A percentile compares a stretch with the other conserved stretches of the same genome.
phyloP scores from a whole-genome alignment of 202 grass and related monocot genomes.

The Schoenoplectus triqueter region DNA sequence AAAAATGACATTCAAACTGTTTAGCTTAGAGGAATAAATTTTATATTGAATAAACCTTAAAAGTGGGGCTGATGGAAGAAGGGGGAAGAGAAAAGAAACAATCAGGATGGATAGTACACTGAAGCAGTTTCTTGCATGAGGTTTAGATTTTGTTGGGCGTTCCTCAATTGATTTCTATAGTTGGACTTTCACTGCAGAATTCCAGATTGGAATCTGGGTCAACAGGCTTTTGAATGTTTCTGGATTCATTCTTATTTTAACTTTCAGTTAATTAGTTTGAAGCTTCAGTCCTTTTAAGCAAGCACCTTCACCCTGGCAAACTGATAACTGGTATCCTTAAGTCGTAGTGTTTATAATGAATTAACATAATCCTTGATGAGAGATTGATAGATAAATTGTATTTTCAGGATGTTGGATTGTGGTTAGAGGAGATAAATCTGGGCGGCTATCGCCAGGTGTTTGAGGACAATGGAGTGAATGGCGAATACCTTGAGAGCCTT shows the following conservation, averaged over 20 bases:
- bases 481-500: constrained; percentile 93
- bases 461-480: constrained; percentile 96
- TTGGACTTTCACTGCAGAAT: neutral
- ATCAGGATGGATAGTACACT: neutral
- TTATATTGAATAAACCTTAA: constrained; percentile 1
- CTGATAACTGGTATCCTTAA: neutral
- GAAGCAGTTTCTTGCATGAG: neutral
- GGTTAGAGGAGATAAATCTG: constrained; percentile 99
- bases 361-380: neutral
- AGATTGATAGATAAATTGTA: constrained; percentile 15
- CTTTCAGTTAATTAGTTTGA: constrained; percentile 6
- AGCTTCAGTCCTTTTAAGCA: neutral
- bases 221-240: neutral
- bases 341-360: neutral
- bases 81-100: neutral
- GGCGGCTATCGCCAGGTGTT: constrained; percentile 86
- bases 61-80: neutral
- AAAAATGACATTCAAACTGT: neutral
- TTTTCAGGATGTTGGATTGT: constrained; percentile 94
- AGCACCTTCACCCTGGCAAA: neutral
- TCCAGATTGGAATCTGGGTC: neutral
- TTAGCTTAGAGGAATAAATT: neutral
- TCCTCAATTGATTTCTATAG: too few species aligned
- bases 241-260: neutral
- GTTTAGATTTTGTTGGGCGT: too few species aligned